phyloP scores from a whole-genome alignment of 1,284 basidiomycete genomes.

The Austropuccinia psidii region DNA sequence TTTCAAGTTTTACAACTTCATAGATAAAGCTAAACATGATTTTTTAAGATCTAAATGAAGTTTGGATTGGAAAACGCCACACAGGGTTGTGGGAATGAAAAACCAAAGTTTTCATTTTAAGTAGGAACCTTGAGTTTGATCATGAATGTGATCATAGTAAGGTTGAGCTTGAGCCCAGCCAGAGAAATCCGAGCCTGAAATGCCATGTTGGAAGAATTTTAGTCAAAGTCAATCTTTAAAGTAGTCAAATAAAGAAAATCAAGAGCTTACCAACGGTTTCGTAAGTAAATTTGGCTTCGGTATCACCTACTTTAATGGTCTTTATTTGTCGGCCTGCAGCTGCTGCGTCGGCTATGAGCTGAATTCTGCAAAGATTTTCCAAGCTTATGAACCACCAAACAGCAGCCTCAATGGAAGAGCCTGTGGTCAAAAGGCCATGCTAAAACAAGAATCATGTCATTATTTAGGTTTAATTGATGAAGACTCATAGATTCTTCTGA shows the following conservation, averaged over 20 bases:
- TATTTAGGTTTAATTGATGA: not conserved
- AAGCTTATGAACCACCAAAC: conserved; percentile 40
- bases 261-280: not conserved
- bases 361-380: conserved; percentile 44
- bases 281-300: conserved; percentile 44
- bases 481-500: not conserved
- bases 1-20: too few species aligned
- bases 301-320: conserved; percentile 39
- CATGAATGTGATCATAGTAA: conserved; percentile 43
- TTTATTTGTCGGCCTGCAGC: conserved; percentile 40
- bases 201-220: not conserved
- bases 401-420: conserved; percentile 43
- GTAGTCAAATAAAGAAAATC: not conserved
- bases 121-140: conserved; percentile 42
- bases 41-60: too few species aligned
- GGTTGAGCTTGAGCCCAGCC: conserved; percentile 44
- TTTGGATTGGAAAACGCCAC: too few species aligned
- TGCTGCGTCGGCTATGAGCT: conserved; percentile 43
- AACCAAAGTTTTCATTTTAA: not conserved
- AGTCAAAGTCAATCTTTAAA: not conserved
- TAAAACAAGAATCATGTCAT: conserved; percentile 13
- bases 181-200: conserved; percentile 40
- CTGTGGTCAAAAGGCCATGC: conserved; percentile 45
- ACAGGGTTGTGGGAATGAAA: too few species aligned
- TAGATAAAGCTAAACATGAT: too few species aligned